A percentile compares a stretch with the other conserved stretches of the same genome.
Conservation (phyloP, 139 green algal species). For the Micractinium conductrix region DNA sequence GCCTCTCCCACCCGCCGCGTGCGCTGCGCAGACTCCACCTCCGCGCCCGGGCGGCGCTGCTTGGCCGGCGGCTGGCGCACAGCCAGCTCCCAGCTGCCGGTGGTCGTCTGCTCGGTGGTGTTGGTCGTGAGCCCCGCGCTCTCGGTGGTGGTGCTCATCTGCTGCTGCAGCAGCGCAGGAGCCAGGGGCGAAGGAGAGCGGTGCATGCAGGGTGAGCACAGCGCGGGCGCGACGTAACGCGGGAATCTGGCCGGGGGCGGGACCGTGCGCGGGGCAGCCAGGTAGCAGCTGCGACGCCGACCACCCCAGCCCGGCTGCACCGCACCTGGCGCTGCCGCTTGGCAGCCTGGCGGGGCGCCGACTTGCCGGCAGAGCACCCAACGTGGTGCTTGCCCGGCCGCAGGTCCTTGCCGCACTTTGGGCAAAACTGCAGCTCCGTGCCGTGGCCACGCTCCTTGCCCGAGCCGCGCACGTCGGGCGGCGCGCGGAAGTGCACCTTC, state of each 20-base stretch:
- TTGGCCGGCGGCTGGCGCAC: constrained; percentile 16
- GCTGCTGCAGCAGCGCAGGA: constrained; percentile 21
- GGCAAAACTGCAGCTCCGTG: constrained; percentile 81
- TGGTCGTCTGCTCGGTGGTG: constrained; percentile 27
- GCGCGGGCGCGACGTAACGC: neutral
- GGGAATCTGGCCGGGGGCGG: neutral
- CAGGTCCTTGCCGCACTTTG: constrained; percentile 82
- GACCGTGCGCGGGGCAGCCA: neutral
- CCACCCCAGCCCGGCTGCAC: neutral
- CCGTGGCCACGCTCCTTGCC: constrained; percentile 89
- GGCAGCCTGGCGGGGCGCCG: constrained; percentile 46
- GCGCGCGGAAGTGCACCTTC: constrained; percentile 83
- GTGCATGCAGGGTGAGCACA: neutral
- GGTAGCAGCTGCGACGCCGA: neutral
- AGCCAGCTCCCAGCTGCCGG: constrained; percentile 26
- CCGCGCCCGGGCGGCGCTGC: neutral
- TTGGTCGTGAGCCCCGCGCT: constrained; percentile 16
- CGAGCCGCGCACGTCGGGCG: constrained; percentile 80
- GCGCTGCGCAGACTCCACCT: constrained; percentile 5
- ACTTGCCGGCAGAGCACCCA: constrained; percentile 70
- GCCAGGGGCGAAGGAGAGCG: neutral
- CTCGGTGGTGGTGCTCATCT: constrained; percentile 43
- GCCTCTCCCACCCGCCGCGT: neutral
- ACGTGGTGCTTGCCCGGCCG: constrained; percentile 89
- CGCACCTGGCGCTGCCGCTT: constrained; percentile 47